Evolutionary conservation across 805 yeast genomes (phyloP).

Genomic region (Scheffersomyces lignosus): DNA sequence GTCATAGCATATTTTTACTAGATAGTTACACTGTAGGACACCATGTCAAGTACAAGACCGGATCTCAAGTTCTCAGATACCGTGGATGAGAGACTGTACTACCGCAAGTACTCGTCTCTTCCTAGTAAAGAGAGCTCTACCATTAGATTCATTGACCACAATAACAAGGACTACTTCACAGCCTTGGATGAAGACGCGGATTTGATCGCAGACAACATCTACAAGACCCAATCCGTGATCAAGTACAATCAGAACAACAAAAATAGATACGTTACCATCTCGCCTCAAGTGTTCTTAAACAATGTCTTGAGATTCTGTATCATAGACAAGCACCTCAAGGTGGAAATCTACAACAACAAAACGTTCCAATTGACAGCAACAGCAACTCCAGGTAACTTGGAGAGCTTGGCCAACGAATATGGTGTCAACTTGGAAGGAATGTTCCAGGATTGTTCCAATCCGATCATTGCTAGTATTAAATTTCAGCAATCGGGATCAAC

Average conservation of each 20-base stretch:
- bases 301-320: slow-evolving; percentile 63
- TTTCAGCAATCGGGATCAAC: slow-evolving; percentile 35
- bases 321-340: slow-evolving; percentile 68
- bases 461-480: slow-evolving; percentile 42
- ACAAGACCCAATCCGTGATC: slow-evolving; percentile 79
- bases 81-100: slow-evolving; percentile 44
- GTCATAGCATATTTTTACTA: no score
- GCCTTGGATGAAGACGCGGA: slow-evolving; percentile 74
- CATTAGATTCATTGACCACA: slow-evolving; percentile 70
- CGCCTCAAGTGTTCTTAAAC: slow-evolving; percentile 69
- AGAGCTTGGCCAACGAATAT: slow-evolving; percentile 41
- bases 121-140: slow-evolving; percentile 49
- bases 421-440: slow-evolving; percentile 58
- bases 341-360: slow-evolving; percentile 72
- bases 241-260: slow-evolving; percentile 52
- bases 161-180: slow-evolving; percentile 75
- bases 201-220: slow-evolving; percentile 78
- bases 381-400: slow-evolving; percentile 92
- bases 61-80: slow-evolving; percentile 42
- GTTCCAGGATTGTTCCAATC: slow-evolving; percentile 45
- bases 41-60: slow-evolving; percentile 43
- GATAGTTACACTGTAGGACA: no score
- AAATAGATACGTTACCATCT: slow-evolving; percentile 67
- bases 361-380: slow-evolving; percentile 55
- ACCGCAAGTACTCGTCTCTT: slow-evolving; percentile 45